Percentiles rank a stretch among this genome's conserved stretches.
Conservation (phyloP, 2,329 filamentous ascomycete genomes). For the Graphilbum ipis-grandicollis region DNA sequence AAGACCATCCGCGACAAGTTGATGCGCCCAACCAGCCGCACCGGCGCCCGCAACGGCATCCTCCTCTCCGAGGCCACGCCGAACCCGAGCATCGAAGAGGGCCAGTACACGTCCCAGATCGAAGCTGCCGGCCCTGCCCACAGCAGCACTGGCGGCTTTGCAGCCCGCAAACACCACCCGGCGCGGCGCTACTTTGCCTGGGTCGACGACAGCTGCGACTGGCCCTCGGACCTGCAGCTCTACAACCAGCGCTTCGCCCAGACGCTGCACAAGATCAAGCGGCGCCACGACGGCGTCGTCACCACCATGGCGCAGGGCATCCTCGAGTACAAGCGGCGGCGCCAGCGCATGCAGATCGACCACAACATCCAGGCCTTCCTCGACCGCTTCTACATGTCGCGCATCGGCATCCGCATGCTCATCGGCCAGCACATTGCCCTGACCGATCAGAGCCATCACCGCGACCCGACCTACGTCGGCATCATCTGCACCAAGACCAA, state of each 20-base stretch:
- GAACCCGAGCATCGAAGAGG: conserved; percentile 77
- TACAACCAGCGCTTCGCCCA: conserved; percentile 88
- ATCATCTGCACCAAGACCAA: conserved; percentile 99
- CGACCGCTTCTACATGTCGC: conserved; percentile 98
- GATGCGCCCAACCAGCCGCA: conserved; percentile 47
- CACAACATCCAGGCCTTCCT: conserved; percentile 94
- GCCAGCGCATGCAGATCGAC: conserved; percentile 96
- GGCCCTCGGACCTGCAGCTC: conserved; percentile 85
- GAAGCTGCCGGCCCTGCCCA: conserved; percentile 17
- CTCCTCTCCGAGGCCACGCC: conserved; percentile 66
- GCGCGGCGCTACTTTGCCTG: conserved; percentile 74
- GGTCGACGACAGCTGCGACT: conserved; percentile 73
- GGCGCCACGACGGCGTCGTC: conserved; percentile 89
- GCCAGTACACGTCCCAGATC: conserved; percentile 52
- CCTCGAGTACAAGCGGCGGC: conserved; percentile 89
- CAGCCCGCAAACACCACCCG: conserved; percentile 29
- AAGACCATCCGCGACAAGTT: conserved; percentile 64
- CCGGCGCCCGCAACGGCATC: conserved; percentile 29
- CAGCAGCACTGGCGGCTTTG: neutral
- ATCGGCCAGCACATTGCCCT: conserved; percentile 97
- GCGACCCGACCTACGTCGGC: conserved; percentile 86
- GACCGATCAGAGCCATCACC: conserved; percentile 78
- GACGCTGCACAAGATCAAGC: conserved; percentile 84
- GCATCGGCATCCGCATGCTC: conserved; percentile 97
- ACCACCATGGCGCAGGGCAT: conserved; percentile 97